Evolutionary conservation across 2,329 filamentous ascomycete genomes (phyloP), one percentile per base, ranked within the genome.

Genomic region (Hortaea werneckii): DNA sequence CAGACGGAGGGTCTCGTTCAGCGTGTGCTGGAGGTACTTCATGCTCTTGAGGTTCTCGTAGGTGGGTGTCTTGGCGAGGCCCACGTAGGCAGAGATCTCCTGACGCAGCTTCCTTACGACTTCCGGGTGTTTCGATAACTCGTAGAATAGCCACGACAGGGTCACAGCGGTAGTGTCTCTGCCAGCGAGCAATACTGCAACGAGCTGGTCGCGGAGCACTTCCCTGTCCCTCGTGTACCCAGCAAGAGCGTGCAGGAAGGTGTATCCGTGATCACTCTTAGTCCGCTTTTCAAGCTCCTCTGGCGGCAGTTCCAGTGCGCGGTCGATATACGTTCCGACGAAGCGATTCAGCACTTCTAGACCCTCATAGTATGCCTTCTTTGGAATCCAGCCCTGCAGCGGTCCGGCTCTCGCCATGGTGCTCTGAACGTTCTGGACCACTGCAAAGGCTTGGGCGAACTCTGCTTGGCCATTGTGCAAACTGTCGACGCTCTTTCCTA

Each of bases 101-200:
- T 70, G 65, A 26, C 88, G 80, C 43, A 95, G 73, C 61, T 80
- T 85, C 43, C 70, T 63, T 3, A 87, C 77, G 2, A 79, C 74
- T 2, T 78, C 69, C 0, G 87, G 87, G 54, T 86, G 75, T 11
- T 80, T 78, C 34, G 82, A 77, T 1, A 95, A 74, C 65, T 95
- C 87, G 65, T 92, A 94, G 48, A 95, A 73, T 32, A 78, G 74
- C 83, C 87, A 95, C 0, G 81, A 84, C 0, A 95, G 74, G 0
- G 85, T 87, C 11, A 75, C 78, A 29, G 88, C 88, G 0, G 89
- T 95, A 10, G 89, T 95, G 65, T 95, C 89, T 20, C 85, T 78
- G 9, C 87, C 88, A 1, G 89, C 89, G 11, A 95, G 77, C 2
- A 95, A 76, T 8, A 95, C 77, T 39, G 83, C 82, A 11, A 92